Percentiles rank a stretch among this genome's conserved stretches.
These are phyloP conservation scores for Galium porrigens DNA, from an alignment of 305 asterid genomes.

Conservation along the genomic window DNA sequence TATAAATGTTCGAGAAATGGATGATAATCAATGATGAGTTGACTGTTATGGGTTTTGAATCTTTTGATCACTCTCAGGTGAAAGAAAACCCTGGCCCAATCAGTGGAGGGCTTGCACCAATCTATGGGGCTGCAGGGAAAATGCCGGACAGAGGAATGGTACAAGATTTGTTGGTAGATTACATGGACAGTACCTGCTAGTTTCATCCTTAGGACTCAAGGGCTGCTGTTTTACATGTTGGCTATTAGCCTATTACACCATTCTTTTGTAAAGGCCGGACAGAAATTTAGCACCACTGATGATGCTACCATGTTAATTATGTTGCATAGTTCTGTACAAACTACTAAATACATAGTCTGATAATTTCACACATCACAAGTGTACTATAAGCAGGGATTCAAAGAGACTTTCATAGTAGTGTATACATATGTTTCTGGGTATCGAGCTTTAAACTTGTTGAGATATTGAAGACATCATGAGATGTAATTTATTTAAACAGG, in stretches of 20 bases:
- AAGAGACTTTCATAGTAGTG: neutral
- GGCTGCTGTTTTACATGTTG: neutral
- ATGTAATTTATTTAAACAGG: constrained; percentile 13
- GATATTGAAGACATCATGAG: neutral
- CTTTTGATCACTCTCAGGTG: constrained; percentile 42
- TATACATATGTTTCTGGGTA: neutral
- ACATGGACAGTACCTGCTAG: constrained; percentile 75
- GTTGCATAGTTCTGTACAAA: neutral
- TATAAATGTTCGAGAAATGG: neutral
- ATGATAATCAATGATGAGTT: neutral
- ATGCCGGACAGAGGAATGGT: constrained; percentile 93
- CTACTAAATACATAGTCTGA: neutral
- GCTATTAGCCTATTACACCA: constrained; percentile 4
- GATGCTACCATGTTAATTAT: neutral
- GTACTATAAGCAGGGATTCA: neutral
- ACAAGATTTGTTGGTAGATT: constrained; percentile 76
- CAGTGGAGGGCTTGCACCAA: constrained; percentile 85
- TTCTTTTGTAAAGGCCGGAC: constrained; percentile 16
- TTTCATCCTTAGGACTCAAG: constrained; percentile 5
- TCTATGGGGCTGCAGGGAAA: constrained; percentile 95
- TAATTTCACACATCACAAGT: neutral
- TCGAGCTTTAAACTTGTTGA: neutral
- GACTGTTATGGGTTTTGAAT: neutral
- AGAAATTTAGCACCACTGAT: constrained; percentile 6
- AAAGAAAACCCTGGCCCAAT: constrained; percentile 83